Conservation (phyloP, 2,329 filamentous ascomycete species). For the Triangularia setosa region DNA sequence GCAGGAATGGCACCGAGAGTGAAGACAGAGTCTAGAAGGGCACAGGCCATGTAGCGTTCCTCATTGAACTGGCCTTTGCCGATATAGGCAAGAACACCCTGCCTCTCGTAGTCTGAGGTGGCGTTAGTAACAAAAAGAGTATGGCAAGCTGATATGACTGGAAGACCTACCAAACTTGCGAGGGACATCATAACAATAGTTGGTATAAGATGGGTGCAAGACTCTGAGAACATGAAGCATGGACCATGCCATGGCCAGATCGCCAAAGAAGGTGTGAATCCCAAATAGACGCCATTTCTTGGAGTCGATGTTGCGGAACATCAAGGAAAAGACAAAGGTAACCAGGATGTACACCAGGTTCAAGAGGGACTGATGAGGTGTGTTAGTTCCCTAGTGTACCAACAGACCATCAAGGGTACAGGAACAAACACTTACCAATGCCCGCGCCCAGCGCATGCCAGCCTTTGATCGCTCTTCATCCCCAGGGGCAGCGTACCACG, state of each 20-base stretch:
- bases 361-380: background rate
- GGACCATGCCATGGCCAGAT: background rate
- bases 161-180: background rate
- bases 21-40: background rate
- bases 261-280: background rate
- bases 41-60: background rate
- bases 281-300: conserved; percentile 1
- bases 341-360: background rate
- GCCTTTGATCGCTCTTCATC: background rate
- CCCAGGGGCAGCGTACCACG: background rate
- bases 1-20: background rate
- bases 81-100: background rate
- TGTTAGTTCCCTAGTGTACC: background rate
- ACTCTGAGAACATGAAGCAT: background rate
- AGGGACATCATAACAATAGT: conserved; percentile 1
- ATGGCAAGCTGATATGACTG: background rate
- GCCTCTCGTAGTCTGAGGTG: background rate
- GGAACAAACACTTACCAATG: background rate
- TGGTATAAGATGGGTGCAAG: background rate
- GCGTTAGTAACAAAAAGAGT: background rate
- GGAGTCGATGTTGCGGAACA: background rate
- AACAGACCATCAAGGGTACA: background rate
- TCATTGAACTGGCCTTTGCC: background rate
- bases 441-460: conserved; percentile 1
- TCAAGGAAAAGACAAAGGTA: background rate